Evolutionary conservation across 139 green algal species (phyloP), one percentile per base, ranked within the genome.

Genomic region (Desmodesmus armatus): DNA sequence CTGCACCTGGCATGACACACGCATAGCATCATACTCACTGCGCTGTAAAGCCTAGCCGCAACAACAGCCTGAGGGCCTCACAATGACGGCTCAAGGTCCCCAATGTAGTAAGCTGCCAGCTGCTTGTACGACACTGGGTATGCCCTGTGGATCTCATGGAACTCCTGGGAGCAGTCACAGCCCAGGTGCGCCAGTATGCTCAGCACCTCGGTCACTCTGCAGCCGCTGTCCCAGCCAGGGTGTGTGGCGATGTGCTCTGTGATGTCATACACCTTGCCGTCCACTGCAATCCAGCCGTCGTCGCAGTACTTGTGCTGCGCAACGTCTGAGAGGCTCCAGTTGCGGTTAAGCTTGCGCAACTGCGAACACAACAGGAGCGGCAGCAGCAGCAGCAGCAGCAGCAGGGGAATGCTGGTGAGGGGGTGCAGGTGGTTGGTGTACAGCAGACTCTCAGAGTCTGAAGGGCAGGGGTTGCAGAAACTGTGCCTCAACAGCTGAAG

Each of bases 281-380:
- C 67, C 39, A 86, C 80, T 53, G 80, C 80, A 39, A 86, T 86
- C 80, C 80, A 86, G 80, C 66, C 80, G 33, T 86, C 80, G 31
- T 80, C 67, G 3, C 51, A 43, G 49, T 78, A 73, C 23, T 43
- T 65, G 51, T 86, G 80, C 69, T 80, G 25, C 3, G 35, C 27
- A 2, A 86, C 80, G 17, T 86, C 69, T n/a, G 13, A 1, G 21
- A 86, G 80, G 27, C 29, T 86, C 80, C 80, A 86, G 37, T 35
- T 51, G 15, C 53, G 27, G 44, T 44, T 31, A 2, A 86, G 80
- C 33, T 49, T 69, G 11, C 80, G 69, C 15, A 86, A 66, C 62
- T 78, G 66, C n/a, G n/a, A n/a, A n/a, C n/a, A n/a, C n/a, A n/a
- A n/a, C n/a, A n/a, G n/a, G n/a, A 17, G 53, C 53, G 17, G 53